A percentile compares a stretch with the other conserved stretches of the same genome.
Conservation (phyloP, 176 grass and related monocot species). For the Melocanna baccifera region DNA sequence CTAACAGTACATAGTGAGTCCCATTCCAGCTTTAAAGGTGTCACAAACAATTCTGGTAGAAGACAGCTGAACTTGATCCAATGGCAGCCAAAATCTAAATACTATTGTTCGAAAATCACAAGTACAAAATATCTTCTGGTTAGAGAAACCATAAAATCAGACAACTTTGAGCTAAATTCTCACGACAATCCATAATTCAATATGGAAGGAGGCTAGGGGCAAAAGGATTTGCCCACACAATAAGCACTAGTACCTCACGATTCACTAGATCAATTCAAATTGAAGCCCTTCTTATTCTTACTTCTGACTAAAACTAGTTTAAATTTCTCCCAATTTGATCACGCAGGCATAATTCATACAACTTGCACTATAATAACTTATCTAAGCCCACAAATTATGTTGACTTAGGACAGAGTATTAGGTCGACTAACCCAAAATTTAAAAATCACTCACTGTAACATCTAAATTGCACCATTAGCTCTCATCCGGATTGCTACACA, state of each 20-base stretch:
- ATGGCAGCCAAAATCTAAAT: background rate
- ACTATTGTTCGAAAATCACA: background rate
- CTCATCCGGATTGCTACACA: background rate
- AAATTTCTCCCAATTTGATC: background rate
- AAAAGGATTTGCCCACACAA: background rate
- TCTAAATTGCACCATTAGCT: background rate
- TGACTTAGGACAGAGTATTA: background rate
- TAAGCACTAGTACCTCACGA: background rate
- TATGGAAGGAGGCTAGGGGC: background rate
- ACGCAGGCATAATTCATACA: background rate
- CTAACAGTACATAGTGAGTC: conserved; percentile 29
- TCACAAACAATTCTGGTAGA: conserved; percentile 23
- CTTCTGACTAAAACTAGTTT: background rate
- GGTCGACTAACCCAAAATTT: background rate
- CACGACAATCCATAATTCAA: background rate
- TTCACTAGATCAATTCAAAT: conserved; percentile 9
- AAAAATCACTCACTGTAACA: conserved; percentile 5
- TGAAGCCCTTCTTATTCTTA: background rate
- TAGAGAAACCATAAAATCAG: background rate
- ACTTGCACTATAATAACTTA: background rate
- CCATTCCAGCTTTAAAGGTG: conserved; percentile 24
- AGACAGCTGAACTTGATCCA: conserved; percentile 22
- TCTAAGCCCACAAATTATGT: conserved; percentile 13
- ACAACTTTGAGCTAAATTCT: background rate
- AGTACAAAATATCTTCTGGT: background rate